A percentile compares a stretch with the other conserved stretches of the same genome.
Evolutionary conservation across 306 rosid species (phyloP).

Genomic region (Betula pendula): DNA sequence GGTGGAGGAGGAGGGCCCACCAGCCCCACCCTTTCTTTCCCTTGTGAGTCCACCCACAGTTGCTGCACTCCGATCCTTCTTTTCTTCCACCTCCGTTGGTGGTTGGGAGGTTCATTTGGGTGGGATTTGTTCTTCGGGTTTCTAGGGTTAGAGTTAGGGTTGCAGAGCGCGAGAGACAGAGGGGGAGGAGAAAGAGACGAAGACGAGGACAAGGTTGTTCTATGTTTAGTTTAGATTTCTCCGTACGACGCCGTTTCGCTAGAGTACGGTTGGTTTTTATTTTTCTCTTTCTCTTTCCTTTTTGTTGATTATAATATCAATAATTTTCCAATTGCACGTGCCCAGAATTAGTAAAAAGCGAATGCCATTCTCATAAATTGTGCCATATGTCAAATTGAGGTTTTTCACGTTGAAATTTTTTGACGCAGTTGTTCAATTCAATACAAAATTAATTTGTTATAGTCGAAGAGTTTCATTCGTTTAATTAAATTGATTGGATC

Average conservation of each 20-base stretch:
- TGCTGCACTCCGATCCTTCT: slow-evolving; percentile 40
- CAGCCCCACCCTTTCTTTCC: slow-evolving; percentile 28
- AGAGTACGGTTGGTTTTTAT: neutral
- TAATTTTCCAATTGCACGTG: neutral
- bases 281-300: neutral
- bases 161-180: neutral
- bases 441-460: too few species aligned
- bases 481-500: too few species aligned
- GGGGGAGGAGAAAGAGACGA: neutral
- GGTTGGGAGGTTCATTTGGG: neutral
- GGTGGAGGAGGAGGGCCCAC: slow-evolving; percentile 41
- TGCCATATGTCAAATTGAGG: too few species aligned
- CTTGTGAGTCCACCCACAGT: slow-evolving; percentile 44
- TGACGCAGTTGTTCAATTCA: too few species aligned
- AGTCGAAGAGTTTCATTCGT: too few species aligned
- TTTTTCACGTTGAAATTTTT: too few species aligned
- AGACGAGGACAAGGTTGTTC: neutral
- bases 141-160: slow-evolving; percentile 3
- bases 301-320: neutral
- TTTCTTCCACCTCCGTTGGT: neutral
- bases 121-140: neutral
- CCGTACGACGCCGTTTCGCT: neutral
- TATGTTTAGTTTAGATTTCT: too few species aligned
- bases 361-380: too few species aligned
- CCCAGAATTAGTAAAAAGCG: too few species aligned